phyloP scores from a whole-genome alignment of 176 grass and related monocot genomes.

The Avena insularis region DNA sequence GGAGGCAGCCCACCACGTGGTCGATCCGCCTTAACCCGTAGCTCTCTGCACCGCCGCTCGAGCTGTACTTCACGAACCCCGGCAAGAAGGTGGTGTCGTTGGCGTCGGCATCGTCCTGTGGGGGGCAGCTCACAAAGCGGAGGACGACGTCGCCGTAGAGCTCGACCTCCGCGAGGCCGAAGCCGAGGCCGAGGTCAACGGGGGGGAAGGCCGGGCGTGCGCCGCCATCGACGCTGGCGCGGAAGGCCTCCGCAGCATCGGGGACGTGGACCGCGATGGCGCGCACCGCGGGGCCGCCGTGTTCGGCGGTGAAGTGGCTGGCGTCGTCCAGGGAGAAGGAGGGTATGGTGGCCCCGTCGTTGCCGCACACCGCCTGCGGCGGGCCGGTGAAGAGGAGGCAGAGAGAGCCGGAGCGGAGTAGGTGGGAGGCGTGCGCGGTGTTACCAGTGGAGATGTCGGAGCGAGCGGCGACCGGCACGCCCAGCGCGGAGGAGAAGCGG shows the following conservation, averaged over 20 bases:
- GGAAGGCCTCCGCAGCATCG: background rate
- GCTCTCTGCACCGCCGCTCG: background rate
- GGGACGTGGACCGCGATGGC: background rate
- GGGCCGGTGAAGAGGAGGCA: background rate
- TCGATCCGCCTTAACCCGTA: background rate
- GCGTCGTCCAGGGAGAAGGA: background rate
- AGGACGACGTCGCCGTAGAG: conserved; percentile 61
- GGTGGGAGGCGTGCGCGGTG: background rate
- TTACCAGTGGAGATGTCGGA: background rate
- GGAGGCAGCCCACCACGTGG: background rate
- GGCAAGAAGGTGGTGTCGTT: conserved; percentile 23
- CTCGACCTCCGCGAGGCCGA: conserved; percentile 47
- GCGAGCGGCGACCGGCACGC: background rate
- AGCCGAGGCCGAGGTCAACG: background rate
- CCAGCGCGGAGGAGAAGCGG: background rate
- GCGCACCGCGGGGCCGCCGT: conserved; percentile 39
- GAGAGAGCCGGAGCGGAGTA: background rate
- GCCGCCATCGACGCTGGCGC: background rate
- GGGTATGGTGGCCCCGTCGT: background rate
- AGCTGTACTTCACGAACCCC: too few species aligned
- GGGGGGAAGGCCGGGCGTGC: background rate
- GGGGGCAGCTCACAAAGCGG: conserved; percentile 45
- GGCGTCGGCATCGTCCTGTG: background rate
- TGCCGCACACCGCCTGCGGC: background rate
- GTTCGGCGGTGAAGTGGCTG: conserved; percentile 36